Base-by-base conservation (phyloP, 495 filamentous ascomycete genomes). In the Extremus antarcticus region DNA sequence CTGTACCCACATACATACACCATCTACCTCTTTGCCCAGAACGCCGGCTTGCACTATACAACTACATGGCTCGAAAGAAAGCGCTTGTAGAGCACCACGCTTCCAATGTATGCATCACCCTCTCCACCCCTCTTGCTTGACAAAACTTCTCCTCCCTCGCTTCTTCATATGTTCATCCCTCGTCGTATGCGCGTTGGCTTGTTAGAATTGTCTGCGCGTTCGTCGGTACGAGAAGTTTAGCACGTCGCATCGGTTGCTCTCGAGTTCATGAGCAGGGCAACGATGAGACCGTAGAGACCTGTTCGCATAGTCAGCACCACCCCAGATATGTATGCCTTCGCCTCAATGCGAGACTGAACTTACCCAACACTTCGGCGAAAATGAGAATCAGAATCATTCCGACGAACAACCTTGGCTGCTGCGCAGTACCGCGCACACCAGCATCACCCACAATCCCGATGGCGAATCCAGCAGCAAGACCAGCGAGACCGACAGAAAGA, bases 301-400 rank as follows among this genome's bases (percentile, higher is more conserved):
- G 58, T 23, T 39, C 9, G 9, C 9, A 39, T n/a, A 9, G 35
- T 63, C 15, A 19, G 13, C 11, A 7, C 43, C 19, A n/a, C n/a
- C n/a, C n/a, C n/a, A n/a, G n/a, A n/a, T 10, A 40, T 9, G 10
- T 40, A 9, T n/a, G 9, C 35, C 9, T n/a, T 40, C 35, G 9
- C 35, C 35, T n/a, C n/a, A n/a, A n/a, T n/a, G n/a, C n/a, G n/a
- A n/a, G n/a, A 9, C 46, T 3, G 3, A 20, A 75, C 83, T 60
- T 75, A 89, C 90, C 92, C 82, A 98, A 74, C 60, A 97, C 92
- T 94, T 97, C 92, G 66, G 94, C 92, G 78, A 98, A 98, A 95
- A 98, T 98, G 78, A 98, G 90, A 78, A 98, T 98, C 67, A 98
- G 75, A 76, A 98, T 97, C 92, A 98, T 98, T 78, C 92, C 92